Percentiles rank a stretch among this genome's conserved stretches.
phyloP scores from a whole-genome alignment of 2,329 filamentous ascomycete genomes.

The Aureobasidium melanogenum region DNA sequence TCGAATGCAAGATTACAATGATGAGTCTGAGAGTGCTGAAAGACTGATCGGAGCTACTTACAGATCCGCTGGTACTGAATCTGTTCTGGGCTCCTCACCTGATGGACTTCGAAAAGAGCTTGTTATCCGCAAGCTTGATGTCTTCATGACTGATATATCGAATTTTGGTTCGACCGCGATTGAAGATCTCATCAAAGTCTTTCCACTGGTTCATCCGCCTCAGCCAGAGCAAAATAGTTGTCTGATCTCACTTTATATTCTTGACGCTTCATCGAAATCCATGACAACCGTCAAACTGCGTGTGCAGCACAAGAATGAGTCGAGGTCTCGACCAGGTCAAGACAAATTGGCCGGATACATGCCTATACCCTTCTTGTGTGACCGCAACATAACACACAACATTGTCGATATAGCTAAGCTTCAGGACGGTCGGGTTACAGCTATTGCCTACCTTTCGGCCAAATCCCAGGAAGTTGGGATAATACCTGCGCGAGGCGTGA shows the following conservation, averaged over 20 bases:
- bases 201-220: background rate
- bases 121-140: slow-evolving; percentile 22
- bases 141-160: slow-evolving; percentile 16
- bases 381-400: slow-evolving; percentile 3
- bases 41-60: slow-evolving; percentile 12
- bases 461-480: background rate
- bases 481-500: slow-evolving; percentile 1
- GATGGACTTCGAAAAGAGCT: slow-evolving; percentile 27
- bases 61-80: slow-evolving; percentile 11
- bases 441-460: background rate
- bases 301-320: background rate
- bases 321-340: background rate
- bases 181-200: background rate
- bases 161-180: background rate
- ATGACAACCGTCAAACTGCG: slow-evolving; percentile 6
- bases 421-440: background rate
- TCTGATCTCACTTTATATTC: background rate
- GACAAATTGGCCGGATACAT: background rate
- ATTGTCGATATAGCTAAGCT: slow-evolving; percentile 10
- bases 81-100: slow-evolving; percentile 21
- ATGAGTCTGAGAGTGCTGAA: slow-evolving; percentile 11
- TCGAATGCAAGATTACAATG: slow-evolving; percentile 18
- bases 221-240: background rate
- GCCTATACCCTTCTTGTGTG: slow-evolving; percentile 5
- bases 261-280: background rate